phyloP scores from a whole-genome alignment of 2,329 filamentous ascomycete genomes.

The Ophiostoma sp. region DNA sequence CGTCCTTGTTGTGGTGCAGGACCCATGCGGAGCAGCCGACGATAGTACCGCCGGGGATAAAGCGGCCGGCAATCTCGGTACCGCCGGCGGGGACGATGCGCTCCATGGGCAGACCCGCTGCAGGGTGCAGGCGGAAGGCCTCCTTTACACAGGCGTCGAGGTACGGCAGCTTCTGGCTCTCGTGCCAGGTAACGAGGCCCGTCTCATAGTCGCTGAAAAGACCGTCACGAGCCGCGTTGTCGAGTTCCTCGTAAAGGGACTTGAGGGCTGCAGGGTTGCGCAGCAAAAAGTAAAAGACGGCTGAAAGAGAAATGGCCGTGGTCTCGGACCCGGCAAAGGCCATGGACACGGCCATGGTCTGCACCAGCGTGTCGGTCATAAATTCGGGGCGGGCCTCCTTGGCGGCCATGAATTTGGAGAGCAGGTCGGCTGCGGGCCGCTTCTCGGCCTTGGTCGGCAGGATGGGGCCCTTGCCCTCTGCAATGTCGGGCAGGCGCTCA shows the following conservation, averaged over 20 bases:
- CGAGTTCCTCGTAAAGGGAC: constrained; percentile 62
- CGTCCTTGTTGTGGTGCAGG: constrained; percentile 64
- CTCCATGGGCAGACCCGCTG: constrained; percentile 70
- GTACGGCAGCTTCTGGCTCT: constrained; percentile 70
- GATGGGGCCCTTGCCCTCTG: constrained; percentile 38
- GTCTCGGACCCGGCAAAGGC: constrained; percentile 76
- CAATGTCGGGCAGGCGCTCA: constrained; percentile 58
- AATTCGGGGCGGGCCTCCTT: constrained; percentile 67
- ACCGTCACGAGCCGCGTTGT: constrained; percentile 56
- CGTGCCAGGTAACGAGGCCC: constrained; percentile 66
- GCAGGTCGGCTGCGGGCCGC: constrained; percentile 57
- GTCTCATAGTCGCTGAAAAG: constrained; percentile 53
- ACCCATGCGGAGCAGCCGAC: constrained; percentile 77
- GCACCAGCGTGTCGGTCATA: constrained; percentile 68
- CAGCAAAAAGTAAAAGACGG: constrained; percentile 73
- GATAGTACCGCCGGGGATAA: constrained; percentile 68
- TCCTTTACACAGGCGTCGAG: constrained; percentile 79
- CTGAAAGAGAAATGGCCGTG: constrained; percentile 70
- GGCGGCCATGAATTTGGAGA: constrained; percentile 72
- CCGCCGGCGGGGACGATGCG: constrained; percentile 68
- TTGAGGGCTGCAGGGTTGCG: constrained; percentile 59
- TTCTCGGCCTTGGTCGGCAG: constrained; percentile 43
- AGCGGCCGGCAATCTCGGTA: constrained; percentile 61
- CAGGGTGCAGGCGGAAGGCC: constrained; percentile 73
- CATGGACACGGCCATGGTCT: constrained; percentile 72